Conservation (phyloP, 169 alveolate species). For the Cryptosporidium meleagridis region DNA sequence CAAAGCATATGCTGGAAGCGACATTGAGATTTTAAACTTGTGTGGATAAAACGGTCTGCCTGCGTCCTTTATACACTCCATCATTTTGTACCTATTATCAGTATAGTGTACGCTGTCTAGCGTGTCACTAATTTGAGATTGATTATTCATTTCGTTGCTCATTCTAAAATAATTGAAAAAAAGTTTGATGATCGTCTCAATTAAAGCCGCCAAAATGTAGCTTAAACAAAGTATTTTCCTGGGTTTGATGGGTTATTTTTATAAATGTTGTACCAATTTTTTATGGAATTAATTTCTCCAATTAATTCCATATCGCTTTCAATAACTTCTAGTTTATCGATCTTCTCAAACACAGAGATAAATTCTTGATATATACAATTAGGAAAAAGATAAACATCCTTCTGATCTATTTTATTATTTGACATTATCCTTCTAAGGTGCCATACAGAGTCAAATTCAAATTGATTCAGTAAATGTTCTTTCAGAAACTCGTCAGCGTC, state of each 20-base stretch:
- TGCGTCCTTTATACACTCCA: constrained; percentile 10
- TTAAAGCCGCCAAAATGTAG: background rate
- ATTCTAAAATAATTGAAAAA: constrained; percentile 1
- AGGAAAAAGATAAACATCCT: background rate
- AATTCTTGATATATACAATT: constrained; percentile 45
- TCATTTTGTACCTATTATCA: constrained; percentile 43
- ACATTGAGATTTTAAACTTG: constrained; percentile 88
- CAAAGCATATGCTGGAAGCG: constrained; percentile 87
- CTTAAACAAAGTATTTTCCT: background rate
- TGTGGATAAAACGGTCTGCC: constrained; percentile 84
- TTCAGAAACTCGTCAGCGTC: constrained; percentile 21
- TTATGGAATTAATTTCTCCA: constrained; percentile 6
- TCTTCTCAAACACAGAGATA: constrained; percentile 8
- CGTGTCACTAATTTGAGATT: background rate
- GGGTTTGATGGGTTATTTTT: background rate
- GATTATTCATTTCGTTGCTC: background rate
- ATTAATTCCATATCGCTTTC: constrained; percentile 20
- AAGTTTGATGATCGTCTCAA: constrained; percentile 17
- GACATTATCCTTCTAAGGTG: constrained; percentile 51
- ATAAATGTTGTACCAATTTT: background rate
- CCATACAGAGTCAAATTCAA: constrained; percentile 60
- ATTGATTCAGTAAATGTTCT: constrained; percentile 43
- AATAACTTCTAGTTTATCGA: background rate
- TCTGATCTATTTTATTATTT: constrained; percentile 4
- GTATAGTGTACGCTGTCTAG: constrained; percentile 28